Evolutionary conservation across 768 basidiomycete species (phyloP).

Genomic region (Mycena albidolilacea): DNA sequence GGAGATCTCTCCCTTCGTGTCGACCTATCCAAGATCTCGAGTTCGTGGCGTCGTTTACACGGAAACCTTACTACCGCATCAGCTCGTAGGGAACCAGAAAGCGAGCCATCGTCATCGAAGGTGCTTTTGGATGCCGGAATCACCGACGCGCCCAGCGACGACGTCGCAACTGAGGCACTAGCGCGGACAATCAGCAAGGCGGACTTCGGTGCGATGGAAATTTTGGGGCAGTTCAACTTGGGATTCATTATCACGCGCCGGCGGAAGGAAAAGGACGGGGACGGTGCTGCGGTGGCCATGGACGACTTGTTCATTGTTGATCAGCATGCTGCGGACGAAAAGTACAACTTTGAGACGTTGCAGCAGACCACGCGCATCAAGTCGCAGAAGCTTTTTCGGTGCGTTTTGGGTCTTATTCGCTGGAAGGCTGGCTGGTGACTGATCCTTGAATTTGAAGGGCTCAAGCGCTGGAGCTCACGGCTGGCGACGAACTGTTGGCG

Average conservation of each 20-base stretch:
- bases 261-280: constrained; percentile 49
- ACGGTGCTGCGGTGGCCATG: constrained; percentile 66
- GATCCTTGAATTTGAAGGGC: constrained; percentile 65
- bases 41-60: constrained; percentile 29
- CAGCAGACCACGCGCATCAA: constrained; percentile 93
- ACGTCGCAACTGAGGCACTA: constrained; percentile 74
- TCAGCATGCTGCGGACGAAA: constrained; percentile 98
- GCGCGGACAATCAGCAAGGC: constrained; percentile 88
- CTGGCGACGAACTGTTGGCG: constrained; percentile 91
- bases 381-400: constrained; percentile 90
- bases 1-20: constrained; percentile 49
- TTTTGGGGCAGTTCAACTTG: constrained; percentile 95
- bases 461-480: constrained; percentile 83
- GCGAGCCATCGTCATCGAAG: constrained; percentile 14
- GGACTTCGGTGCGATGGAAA: constrained; percentile 88
- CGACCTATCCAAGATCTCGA: constrained; percentile 45
- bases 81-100: not conserved
- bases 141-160: constrained; percentile 58
- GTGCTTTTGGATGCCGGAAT: constrained; percentile 57
- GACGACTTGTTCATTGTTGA: constrained; percentile 98
- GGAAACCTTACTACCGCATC: not conserved
- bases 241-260: constrained; percentile 93
- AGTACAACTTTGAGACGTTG: constrained; percentile 97
- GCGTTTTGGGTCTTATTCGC: constrained; percentile 43
- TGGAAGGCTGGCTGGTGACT: too few relatives aligned